phyloP scores from a whole-genome alignment of 345 rosid species.

The Acer saccharum region DNA sequence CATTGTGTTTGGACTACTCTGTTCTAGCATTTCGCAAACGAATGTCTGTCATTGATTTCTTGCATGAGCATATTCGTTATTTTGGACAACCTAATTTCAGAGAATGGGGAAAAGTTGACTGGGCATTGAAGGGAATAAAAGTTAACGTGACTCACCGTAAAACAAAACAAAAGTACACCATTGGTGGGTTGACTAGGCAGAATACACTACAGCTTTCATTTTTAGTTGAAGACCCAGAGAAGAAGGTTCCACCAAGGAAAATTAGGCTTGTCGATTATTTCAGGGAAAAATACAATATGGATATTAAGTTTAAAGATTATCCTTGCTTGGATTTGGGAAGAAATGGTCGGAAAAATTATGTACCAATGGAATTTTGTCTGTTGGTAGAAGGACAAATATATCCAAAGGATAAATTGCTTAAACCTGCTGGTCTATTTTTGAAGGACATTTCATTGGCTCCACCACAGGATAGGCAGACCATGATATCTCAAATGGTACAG shows the following conservation, averaged over 20 bases:
- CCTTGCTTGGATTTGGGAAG: slow-evolving; percentile 80
- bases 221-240: slow-evolving; percentile 44
- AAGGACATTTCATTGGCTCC: slow-evolving; percentile 52
- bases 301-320: slow-evolving; percentile 48
- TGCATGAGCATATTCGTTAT: slow-evolving; percentile 41
- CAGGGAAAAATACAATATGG: slow-evolving; percentile 46
- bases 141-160: slow-evolving; percentile 66
- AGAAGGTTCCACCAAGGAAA: slow-evolving; percentile 31
- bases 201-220: slow-evolving; percentile 45
- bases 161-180: slow-evolving; percentile 60
- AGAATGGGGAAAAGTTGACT: slow-evolving; percentile 38
- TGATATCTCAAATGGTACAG: slow-evolving; percentile 50
- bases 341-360: slow-evolving; percentile 44
- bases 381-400: slow-evolving; percentile 79
- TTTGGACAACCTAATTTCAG: slow-evolving; percentile 32
- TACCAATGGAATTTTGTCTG: slow-evolving; percentile 84
- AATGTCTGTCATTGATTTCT: slow-evolving; percentile 60
- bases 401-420: slow-evolving; percentile 67
- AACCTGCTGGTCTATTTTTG: slow-evolving; percentile 37
- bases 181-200: slow-evolving; percentile 51
- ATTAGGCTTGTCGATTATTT: slow-evolving; percentile 59
- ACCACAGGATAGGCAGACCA: slow-evolving; percentile 43
- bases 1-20: slow-evolving; percentile 74
- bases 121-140: slow-evolving; percentile 50
- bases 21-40: slow-evolving; percentile 69